Percentiles rank a stretch among this genome's conserved stretches.
phyloP scores from a whole-genome alignment of 495 filamentous ascomycete species.

The Trichoderma erinaceum region DNA sequence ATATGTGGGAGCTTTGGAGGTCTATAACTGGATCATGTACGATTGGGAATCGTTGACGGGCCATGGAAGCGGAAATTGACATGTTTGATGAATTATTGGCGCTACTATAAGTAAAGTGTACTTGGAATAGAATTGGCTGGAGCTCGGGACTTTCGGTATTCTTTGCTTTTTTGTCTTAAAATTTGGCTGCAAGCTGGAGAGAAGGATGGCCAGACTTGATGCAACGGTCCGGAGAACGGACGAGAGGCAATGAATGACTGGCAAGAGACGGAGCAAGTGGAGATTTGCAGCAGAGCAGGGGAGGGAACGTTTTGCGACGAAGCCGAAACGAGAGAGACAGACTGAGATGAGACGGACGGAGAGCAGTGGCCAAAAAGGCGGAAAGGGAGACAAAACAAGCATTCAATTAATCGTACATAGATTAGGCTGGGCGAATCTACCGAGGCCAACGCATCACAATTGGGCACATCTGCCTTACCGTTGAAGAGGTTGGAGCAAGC shows the following conservation, averaged over 20 bases:
- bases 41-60: no score
- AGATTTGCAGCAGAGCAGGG: background rate
- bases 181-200: no score
- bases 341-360: background rate
- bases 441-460: constrained; percentile 5
- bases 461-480: constrained; percentile 3
- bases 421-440: constrained; percentile 8
- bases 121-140: no score
- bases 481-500: background rate
- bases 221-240: no score
- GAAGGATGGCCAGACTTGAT: no score
- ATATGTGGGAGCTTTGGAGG: no score
- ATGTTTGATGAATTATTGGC: no score
- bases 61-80: no score
- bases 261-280: background rate
- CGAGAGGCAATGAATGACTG: background rate
- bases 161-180: no score
- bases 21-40: no score
- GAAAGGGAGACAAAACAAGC: background rate
- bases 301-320: background rate
- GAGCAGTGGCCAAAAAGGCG: background rate
- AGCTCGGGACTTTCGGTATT: no score
- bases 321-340: background rate
- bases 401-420: constrained; percentile 11
- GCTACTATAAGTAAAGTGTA: no score